These are phyloP conservation scores for Aspergillus quadrilineatus DNA, from an alignment of 2,329 filamentous ascomycete genomes.

Conservation along the genomic window DNA sequence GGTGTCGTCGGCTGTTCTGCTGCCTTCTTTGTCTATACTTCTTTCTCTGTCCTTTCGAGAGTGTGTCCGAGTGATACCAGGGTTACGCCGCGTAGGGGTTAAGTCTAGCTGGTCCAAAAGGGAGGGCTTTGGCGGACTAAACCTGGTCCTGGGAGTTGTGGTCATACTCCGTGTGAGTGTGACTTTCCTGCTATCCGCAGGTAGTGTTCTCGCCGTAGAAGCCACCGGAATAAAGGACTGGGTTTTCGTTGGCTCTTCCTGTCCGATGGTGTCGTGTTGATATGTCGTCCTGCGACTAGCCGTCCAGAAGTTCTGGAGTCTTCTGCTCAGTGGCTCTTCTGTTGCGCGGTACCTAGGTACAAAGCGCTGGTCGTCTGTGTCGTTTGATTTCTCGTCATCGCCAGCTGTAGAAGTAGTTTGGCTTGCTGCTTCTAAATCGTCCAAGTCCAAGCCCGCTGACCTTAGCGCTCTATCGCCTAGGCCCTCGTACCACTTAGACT, in stretches of 20 bases:
- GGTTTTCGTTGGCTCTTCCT: constrained; percentile 20
- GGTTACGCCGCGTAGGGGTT: constrained; percentile 36
- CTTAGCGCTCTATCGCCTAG: constrained; percentile 37
- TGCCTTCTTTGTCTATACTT: background rate
- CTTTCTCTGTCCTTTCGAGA: constrained; percentile 14
- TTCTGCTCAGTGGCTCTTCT: constrained; percentile 39
- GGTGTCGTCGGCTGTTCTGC: constrained; percentile 20
- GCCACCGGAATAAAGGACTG: constrained; percentile 15
- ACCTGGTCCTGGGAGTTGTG: constrained; percentile 38
- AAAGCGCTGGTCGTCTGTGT: constrained; percentile 30
- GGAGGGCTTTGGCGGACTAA: constrained; percentile 42
- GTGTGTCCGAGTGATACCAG: constrained; percentile 30
- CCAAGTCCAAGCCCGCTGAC: constrained; percentile 37
- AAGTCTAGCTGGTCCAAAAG: constrained; percentile 39
- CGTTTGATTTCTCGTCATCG: constrained; percentile 32
- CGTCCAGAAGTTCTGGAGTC: constrained; percentile 40
- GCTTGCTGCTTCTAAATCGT: constrained; percentile 33
- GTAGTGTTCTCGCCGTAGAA: constrained; percentile 23
- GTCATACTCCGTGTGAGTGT: constrained; percentile 35
- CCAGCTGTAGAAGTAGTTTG: constrained; percentile 32
- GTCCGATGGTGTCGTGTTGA: constrained; percentile 20
- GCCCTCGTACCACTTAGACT: constrained; percentile 34
- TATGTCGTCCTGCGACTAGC: constrained; percentile 30
- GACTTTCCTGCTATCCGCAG: constrained; percentile 31
- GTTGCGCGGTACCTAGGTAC: constrained; percentile 27